phyloP scores from a whole-genome alignment of 495 filamentous ascomycete genomes.

The Penicillium bovifimosum region DNA sequence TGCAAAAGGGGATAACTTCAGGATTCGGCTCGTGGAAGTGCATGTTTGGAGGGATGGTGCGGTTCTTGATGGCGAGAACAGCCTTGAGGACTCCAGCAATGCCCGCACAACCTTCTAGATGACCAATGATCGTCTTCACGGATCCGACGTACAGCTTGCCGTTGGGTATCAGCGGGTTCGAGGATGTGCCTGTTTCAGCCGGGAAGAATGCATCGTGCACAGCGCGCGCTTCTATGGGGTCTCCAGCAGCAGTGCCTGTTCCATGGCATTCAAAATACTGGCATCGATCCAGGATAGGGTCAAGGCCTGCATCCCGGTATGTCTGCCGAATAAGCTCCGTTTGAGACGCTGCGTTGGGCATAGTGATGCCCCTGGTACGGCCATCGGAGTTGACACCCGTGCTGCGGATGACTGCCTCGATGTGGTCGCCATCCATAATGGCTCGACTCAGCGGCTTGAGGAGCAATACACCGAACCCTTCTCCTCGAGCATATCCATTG shows the following conservation, averaged over 20 bases:
- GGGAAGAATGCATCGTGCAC: conserved; percentile 39
- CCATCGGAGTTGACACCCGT: neutral
- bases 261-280: conserved; percentile 24
- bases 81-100: neutral
- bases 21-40: no score
- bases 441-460: neutral
- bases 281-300: neutral
- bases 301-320: neutral
- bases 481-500: neutral
- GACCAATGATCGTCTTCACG: conserved; percentile 47
- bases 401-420: neutral
- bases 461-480: neutral
- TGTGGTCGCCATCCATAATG: neutral
- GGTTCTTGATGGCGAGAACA: no score
- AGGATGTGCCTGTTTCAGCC: neutral
- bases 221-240: conserved; percentile 37
- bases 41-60: no score
- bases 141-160: conserved; percentile 32
- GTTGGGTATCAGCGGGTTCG: no score
- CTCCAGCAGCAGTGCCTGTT: conserved; percentile 49
- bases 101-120: conserved; percentile 46
- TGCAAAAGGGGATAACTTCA: neutral
- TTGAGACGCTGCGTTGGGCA: neutral
- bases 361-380: neutral
- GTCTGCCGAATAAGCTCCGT: neutral